Base-by-base conservation (phyloP, 768 basidiomycete species). In the Podaxis mareebaensis region DNA sequence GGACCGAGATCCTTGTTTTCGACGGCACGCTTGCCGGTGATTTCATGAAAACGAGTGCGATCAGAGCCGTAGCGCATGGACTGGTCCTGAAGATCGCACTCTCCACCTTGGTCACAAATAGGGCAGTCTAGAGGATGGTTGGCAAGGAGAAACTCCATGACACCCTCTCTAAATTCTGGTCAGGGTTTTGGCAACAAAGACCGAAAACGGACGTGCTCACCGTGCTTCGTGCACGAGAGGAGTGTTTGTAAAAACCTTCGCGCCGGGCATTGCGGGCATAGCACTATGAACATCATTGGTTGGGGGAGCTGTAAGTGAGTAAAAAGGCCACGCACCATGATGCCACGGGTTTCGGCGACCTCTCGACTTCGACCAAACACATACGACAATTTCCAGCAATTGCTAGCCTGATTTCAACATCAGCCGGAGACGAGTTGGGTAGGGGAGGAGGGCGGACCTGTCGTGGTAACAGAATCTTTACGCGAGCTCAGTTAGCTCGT, bases 11-110 rank as follows among this genome's bases (percentile, higher is more conserved):
- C 91, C 81, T 99, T 99, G 83, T 99, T 91, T 78, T 98, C 96
- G 17, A 96, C 92, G 0, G 97, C 97, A 60, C 97, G 94, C 77
- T 99, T 99, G 68, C 97, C 97, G 2, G 93, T 87, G 55, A 98
- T 93, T 78, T 99, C 97, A 79, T 99, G 97, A 87, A 98, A 98
- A 49, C 97, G 90, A 0, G 94, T 91, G 65, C 97, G 91, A 79
- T 99, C 97, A 6, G 96, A 92, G 46, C 97, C 97, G 72, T 99
- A 99, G 59, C 96, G 91, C 95, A 99, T 99, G 13, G 96, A 96
- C 76, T 98, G 96, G 78, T 98, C 96, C 80, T 99, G 96, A 7
- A 98, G 85, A 74, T 98, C 96, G 75, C 96, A 99, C 83, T 98
- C 96, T 63, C 97, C 96, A 73, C 96, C 96, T 77, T 99, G 96